Evolutionary conservation across 83 land plant species (phyloP), one percentile per base, ranked within the genome.

Genomic region (Thuja plicata): DNA sequence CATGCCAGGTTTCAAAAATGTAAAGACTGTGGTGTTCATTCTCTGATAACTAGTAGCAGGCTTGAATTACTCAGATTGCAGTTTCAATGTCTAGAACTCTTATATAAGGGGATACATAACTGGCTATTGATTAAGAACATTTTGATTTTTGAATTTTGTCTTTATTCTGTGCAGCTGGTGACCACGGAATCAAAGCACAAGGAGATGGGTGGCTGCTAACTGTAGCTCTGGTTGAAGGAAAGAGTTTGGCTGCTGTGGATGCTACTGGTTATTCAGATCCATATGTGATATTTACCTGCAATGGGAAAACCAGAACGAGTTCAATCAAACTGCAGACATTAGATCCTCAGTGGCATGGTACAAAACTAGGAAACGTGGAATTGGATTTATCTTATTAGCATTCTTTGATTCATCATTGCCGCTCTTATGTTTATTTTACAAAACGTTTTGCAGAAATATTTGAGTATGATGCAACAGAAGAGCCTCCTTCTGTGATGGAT

Each of bases 391-490:
- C 24, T 90, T 34, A 50, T 77, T 52, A 15, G 8, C 43, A 48
- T 54, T 46, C 38, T 87, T 62, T 38, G 43, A 24, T 87, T 89
- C 19, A 27, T 41, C 32, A 41, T 87, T 91, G 35, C 30, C 19
- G 12, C 12, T 87, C 86, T 88, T 35, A 74, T 66, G n/a, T 87
- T 37, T n/a, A 16, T 35, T 76, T 71, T 11, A 24, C 41, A 45
- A 24, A 87, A 13, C 17, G 52, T 45, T 88, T 88, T 91, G 84
- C 96, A 96, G 97, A 96, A 84, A 91, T 96, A 82, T 95, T 96
- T 80, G 97, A 95, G 88, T 96, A 93, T 91, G 97, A 96, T 90
- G 97, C 97, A 45, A 95, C 91, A 92, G 94, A 94, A 88, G 96
- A 96, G 79, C 94, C 97, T 50, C 97, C 97, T 32, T 95, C 97